phyloP scores from a whole-genome alignment of 768 basidiomycete species.

The Russula abietina region DNA sequence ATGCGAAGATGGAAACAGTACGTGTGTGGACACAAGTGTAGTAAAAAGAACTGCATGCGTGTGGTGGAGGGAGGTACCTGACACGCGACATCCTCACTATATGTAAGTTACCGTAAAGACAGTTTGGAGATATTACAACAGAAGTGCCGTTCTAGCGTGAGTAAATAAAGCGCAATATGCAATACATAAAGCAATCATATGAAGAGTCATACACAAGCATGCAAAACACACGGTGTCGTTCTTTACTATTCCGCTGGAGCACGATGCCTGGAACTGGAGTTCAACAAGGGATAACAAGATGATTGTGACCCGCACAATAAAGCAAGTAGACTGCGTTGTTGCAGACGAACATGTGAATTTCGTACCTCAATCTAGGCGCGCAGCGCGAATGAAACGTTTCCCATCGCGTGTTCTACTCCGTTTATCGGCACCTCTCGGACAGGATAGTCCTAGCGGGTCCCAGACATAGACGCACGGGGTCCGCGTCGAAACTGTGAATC shows the following conservation, averaged over 20 bases:
- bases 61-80: not conserved
- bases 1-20: not conserved
- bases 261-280: not conserved
- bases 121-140: conserved; percentile 1
- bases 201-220: conserved; percentile 6
- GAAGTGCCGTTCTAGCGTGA: not conserved
- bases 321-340: conserved; percentile 5
- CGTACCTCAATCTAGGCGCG: conserved; percentile 19
- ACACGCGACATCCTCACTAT: not conserved
- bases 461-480: not conserved
- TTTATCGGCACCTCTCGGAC: conserved; percentile 3
- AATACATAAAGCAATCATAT: conserved; percentile 3
- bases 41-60: too few species aligned
- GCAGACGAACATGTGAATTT: not conserved
- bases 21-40: too few species aligned
- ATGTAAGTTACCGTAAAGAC: not conserved
- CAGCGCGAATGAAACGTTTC: conserved; percentile 7
- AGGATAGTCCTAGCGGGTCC: not conserved
- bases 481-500: not conserved
- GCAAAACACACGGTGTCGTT: not conserved
- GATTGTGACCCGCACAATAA: conserved; percentile 1
- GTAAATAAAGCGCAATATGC: conserved; percentile 5
- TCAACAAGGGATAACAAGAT: conserved; percentile 11
- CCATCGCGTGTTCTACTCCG: conserved; percentile 3
- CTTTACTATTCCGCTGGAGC: conserved; percentile 2